phyloP scores from a whole-genome alignment of 352 stramenopile species.

The Phytophthora citrophthora region DNA sequence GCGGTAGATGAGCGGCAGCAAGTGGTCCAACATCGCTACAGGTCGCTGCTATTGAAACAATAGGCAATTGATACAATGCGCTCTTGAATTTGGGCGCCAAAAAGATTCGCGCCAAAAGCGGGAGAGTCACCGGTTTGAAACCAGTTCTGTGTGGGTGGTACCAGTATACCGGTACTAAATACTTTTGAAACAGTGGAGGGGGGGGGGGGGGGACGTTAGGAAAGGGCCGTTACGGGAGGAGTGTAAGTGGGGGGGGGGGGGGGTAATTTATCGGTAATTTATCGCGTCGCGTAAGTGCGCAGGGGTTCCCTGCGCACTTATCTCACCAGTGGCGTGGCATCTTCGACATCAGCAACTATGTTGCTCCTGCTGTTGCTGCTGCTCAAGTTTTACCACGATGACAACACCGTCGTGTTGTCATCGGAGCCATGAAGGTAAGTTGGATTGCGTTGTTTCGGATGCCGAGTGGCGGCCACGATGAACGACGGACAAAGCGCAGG shows the following conservation, averaged over 20 bases:
- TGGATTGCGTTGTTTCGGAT: conserved; percentile 10
- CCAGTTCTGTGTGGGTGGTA: background rate
- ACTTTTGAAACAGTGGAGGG: too few species aligned
- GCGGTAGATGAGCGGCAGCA: conserved; percentile 49
- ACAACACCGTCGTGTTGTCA: too few species aligned
- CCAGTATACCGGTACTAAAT: background rate
- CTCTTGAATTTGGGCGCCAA: conserved; percentile 33
- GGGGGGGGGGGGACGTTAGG: too few species aligned
- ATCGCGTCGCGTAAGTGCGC: too few species aligned
- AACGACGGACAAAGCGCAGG: conserved; percentile 20
- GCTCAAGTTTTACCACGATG: background rate
- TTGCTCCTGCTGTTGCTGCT: conserved; percentile 1
- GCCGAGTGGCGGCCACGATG: conserved; percentile 1
- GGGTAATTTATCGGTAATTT: too few species aligned
- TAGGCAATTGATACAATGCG: background rate
- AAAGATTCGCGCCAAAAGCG: conserved; percentile 40
- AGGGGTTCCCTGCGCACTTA: too few species aligned
- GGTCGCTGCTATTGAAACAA: conserved; percentile 1
- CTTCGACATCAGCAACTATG: background rate
- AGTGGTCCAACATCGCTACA: conserved; percentile 43
- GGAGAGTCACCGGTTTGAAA: conserved; percentile 1
- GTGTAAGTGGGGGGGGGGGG: too few species aligned
- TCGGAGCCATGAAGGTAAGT: conserved; percentile 1
- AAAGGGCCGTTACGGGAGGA: too few species aligned
- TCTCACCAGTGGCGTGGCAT: background rate